Conservation (phyloP, 2,329 filamentous ascomycete genomes). For the Seiridium cupressi region DNA sequence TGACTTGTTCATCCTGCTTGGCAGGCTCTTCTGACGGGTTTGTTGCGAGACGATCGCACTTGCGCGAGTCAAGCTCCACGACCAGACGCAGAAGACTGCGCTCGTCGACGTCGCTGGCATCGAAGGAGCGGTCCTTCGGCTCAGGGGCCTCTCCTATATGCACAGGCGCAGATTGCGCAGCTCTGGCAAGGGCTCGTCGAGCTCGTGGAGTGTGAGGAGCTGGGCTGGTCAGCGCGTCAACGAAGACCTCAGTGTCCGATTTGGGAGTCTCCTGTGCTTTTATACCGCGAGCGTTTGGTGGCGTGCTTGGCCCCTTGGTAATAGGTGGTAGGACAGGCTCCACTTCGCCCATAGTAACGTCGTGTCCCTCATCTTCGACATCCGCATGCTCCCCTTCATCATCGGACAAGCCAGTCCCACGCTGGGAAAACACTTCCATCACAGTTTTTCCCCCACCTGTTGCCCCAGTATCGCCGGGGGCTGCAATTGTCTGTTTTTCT, state of each 20-base stretch:
- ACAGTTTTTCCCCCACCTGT: too few relatives aligned
- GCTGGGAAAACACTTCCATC: too few relatives aligned
- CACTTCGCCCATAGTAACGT: neutral
- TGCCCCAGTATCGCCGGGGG: too few relatives aligned
- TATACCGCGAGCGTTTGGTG: constrained; percentile 13
- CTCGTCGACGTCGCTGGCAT: constrained; percentile 39
- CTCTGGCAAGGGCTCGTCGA: constrained; percentile 1
- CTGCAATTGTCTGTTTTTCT: neutral
- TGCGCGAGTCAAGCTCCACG: constrained; percentile 46
- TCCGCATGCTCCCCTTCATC: constrained; percentile 7
- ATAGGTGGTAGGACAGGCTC: neutral
- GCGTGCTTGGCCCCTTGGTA: constrained; percentile 12
- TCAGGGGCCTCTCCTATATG: constrained; percentile 2
- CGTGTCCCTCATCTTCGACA: constrained; percentile 7
- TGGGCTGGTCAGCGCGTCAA: constrained; percentile 48
- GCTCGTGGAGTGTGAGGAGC: constrained; percentile 23
- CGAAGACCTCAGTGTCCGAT: constrained; percentile 44
- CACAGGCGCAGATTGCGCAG: neutral
- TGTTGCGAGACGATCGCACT: constrained; percentile 25
- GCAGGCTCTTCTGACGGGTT: constrained; percentile 10
- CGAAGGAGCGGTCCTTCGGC: constrained; percentile 26
- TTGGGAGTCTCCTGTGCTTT: constrained; percentile 35
- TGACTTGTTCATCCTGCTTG: constrained; percentile 21
- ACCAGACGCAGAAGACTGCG: constrained; percentile 46
- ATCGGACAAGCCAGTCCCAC: neutral